Evolutionary conservation across 495 filamentous ascomycete genomes (phyloP), one percentile per base, ranked within the genome.

Genomic region (Apodospora peruviana): DNA sequence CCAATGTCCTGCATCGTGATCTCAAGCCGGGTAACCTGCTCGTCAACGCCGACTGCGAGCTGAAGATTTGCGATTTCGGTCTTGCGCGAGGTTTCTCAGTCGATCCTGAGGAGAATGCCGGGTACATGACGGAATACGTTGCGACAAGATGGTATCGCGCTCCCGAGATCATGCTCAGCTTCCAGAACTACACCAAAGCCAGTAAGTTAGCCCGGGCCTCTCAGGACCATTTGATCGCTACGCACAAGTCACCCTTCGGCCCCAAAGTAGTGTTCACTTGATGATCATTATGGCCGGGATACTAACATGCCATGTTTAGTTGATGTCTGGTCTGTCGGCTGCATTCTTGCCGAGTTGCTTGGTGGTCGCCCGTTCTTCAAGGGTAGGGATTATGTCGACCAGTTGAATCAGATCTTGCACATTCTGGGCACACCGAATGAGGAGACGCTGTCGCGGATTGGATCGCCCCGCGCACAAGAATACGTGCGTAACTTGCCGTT

Each of bases 81-180:
- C 75, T 98, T 37, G 93, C 93, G 0, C 84, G 93, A 72, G 94
- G 93, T 40, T 95, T 95, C 74, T 95, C 94, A 2, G 87, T 95
- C 56, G 91, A 96, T 56, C 90, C 91, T 0, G 90, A 97, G 71
- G 94, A 98, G 74, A 98, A 98, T 64, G 91, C 91, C 10, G 93
- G 93, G 29, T 98, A 96, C 67, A 97, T 97, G 93, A 98, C 93
- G 4, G 93, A 98, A 77, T 98, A 98, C 58, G 94, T 98, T 36
- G 93, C 93, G 40, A 97, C 93, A 40, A 81, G 93, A 68, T 98
- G 93, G 93, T 98, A 97, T 67, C 88, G 93, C 69, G 93, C 93
- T 25, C 93, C 93, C 2, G 93, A 98, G 66, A 98, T 98, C 62
- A 98, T 97, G 93, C 76, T 98, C 65, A 97, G 90, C 69, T 97